Percentiles rank a stretch among this genome's conserved stretches.
Evolutionary conservation across 768 basidiomycete species (phyloP).

Genomic region (Tubosaeta sp.): DNA sequence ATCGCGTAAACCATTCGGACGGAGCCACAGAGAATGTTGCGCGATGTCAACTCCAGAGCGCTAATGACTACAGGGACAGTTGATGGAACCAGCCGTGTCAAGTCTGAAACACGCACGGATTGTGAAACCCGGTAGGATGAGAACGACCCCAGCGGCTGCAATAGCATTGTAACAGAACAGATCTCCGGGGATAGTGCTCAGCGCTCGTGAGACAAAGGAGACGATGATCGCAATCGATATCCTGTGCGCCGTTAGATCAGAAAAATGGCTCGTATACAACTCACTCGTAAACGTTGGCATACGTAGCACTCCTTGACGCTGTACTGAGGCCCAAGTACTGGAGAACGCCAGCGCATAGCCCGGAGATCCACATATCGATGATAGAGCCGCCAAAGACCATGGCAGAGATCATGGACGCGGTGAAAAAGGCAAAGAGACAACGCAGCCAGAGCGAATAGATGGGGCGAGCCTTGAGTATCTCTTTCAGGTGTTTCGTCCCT

Average conservation of each 20-base stretch:
- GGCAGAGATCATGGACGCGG: conserved; percentile 77
- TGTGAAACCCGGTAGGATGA: conserved; percentile 86
- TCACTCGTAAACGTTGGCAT: conserved; percentile 95
- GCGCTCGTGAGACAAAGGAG: conserved; percentile 73
- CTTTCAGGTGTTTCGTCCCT: conserved; percentile 64
- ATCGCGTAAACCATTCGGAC: conserved; percentile 83
- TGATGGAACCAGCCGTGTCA: conserved; percentile 1
- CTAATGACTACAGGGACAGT: conserved; percentile 52
- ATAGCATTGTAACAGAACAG: conserved; percentile 89
- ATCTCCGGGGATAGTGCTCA: conserved; percentile 70
- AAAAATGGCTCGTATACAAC: conserved; percentile 38
- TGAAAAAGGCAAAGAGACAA: conserved; percentile 71
- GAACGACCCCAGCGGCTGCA: conserved; percentile 85
- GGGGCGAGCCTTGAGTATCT: conserved; percentile 58
- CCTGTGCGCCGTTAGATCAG: conserved; percentile 34
- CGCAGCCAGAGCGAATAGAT: conserved; percentile 65
- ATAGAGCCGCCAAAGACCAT: conserved; percentile 78
- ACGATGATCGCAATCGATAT: conserved; percentile 83
- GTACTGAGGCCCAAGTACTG: conserved; percentile 80
- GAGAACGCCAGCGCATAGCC: conserved; percentile 60
- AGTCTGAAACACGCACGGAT: conserved; percentile 49
- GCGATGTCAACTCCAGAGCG: conserved; percentile 76
- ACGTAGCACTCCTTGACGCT: conserved; percentile 81
- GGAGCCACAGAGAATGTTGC: conserved; percentile 75
- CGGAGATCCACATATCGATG: conserved; percentile 81